Evolutionary conservation across 495 filamentous ascomycete species (phyloP).

Genomic region (Recurvomyces mirabilis): DNA sequence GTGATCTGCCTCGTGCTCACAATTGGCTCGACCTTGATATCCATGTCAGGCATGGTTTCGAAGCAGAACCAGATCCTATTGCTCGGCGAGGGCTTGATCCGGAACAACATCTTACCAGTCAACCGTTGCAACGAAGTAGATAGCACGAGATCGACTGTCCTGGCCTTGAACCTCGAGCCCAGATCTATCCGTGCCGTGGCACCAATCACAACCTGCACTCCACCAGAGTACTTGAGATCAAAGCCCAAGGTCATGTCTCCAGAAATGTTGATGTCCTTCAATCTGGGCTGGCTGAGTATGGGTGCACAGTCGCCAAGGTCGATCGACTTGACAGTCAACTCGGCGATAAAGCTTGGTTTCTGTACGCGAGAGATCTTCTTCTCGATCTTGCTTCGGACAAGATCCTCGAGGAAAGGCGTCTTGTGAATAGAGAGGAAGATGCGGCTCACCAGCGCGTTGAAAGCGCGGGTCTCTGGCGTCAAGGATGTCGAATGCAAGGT

Average conservation of each 20-base stretch:
- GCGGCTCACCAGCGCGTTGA: conserved; percentile 82
- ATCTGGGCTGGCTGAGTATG: conserved; percentile 73
- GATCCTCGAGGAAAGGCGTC: conserved; percentile 66
- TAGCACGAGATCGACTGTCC: conserved; percentile 81
- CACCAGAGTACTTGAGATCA: conserved; percentile 78
- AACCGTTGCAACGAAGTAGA: conserved; percentile 77
- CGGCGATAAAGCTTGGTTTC: conserved; percentile 78
- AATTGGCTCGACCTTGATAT: conserved; percentile 84
- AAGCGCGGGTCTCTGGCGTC: conserved; percentile 81
- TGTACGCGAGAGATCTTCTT: conserved; percentile 95
- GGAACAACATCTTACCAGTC: conserved; percentile 71
- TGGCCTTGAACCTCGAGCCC: conserved; percentile 73
- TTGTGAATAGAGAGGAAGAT: conserved; percentile 80
- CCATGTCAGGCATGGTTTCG: conserved; percentile 80
- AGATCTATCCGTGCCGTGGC: conserved; percentile 85
- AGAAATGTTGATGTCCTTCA: conserved; percentile 84
- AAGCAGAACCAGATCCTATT: conserved; percentile 94
- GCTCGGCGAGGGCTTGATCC: conserved; percentile 88
- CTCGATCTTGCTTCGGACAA: conserved; percentile 72
- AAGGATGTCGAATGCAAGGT: conserved; percentile 73
- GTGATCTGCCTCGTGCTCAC: conserved; percentile 93
- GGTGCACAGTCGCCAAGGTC: conserved; percentile 81
- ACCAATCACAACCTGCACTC: conserved; percentile 77
- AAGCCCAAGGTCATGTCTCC: conserved; percentile 78
- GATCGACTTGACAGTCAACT: conserved; percentile 66